Evolutionary conservation across 2,329 filamentous ascomycete genomes (phyloP).

Genomic region (Huntiella bhutanensis): DNA sequence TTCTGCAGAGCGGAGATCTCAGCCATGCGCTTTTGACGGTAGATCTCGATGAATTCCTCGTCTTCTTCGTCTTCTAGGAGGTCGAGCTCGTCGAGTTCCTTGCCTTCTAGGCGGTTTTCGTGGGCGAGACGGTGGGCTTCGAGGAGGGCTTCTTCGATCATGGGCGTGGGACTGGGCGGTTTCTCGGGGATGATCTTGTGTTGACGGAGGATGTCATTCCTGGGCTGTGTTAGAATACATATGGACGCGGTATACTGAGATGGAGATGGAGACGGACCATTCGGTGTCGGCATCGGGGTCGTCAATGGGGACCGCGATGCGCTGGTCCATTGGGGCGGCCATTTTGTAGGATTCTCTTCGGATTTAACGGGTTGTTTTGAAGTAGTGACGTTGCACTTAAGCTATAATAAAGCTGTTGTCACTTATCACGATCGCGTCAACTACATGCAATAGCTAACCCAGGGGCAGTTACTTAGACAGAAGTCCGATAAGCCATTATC

Average conservation of each 20-base stretch:
- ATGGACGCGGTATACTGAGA: neutral
- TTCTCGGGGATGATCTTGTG: constrained; percentile 97
- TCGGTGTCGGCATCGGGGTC: constrained; percentile 95
- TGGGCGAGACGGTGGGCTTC: constrained; percentile 71
- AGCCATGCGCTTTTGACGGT: constrained; percentile 69
- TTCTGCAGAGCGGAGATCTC: constrained; percentile 61
- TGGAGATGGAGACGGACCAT: constrained; percentile 40
- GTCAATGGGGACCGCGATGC: constrained; percentile 68
- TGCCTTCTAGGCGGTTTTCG: constrained; percentile 83
- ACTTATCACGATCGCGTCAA: neutral
- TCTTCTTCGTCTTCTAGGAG: constrained; percentile 93
- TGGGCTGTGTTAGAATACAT: constrained; percentile 20
- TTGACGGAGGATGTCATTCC: constrained; percentile 96
- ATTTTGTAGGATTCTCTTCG: constrained; percentile 20
- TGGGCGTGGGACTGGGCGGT: constrained; percentile 79
- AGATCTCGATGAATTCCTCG: constrained; percentile 73
- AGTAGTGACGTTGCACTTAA: neutral
- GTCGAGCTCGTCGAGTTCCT: constrained; percentile 82
- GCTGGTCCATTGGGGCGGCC: constrained; percentile 43
- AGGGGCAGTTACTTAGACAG: no score
- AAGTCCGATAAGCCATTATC: constrained; percentile 1
- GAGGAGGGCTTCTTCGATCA: constrained; percentile 84
- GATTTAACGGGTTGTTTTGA: neutral
- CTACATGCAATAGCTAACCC: no score
- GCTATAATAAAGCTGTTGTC: neutral